Evolutionary conservation across 768 basidiomycete species (phyloP), one percentile per base, ranked within the genome.

Genomic region (Boletus tylopilopsis): DNA sequence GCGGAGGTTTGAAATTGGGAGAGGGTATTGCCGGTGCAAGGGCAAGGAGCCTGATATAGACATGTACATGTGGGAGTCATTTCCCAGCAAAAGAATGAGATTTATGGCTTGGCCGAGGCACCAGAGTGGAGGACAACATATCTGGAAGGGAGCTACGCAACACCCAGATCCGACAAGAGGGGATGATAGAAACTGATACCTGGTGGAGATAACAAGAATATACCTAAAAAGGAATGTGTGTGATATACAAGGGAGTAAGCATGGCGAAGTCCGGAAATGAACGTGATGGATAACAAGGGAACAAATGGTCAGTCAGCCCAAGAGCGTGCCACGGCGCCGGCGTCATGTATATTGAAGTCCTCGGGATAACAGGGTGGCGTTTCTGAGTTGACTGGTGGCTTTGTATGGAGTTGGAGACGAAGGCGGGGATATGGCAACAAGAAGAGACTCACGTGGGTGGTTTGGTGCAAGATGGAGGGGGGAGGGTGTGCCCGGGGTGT

Each of bases 121-220:
- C 58, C 46, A 44, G 38, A 54, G 58, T 54, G 43, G 47, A 66
- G 61, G 52, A 58, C 38, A 62, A 63, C 58, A 60, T 55, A 60
- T 55, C 51, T 44, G 62, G 64, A 57, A 65, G 47, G 61, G 48
- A 38, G 50, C 50, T 55, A 52, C 47, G 56, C 57, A 55, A 55
- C 42, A 35, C 40, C 63, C 50, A 69, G 68, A 67, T 69, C 60
- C 58, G 67, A 55, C 54, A 54, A 38, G 45, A 41, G 45, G 40
- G 57, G 52, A 55, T 52, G 53, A 58, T 47, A 58, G 51, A 56
- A 59, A 42, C 50, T 40, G 51, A 50, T 43, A 53, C 66, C 66
- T 69, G 58, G 61, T 68, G 62, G 68, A 65, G 63, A 66, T 68
- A 69, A 58, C 63, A 62, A 41, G 45, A 53, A 52, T 47, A 58